Conservation (phyloP, 1,139 yeast species). For the Lodderomyces margitis region DNA sequence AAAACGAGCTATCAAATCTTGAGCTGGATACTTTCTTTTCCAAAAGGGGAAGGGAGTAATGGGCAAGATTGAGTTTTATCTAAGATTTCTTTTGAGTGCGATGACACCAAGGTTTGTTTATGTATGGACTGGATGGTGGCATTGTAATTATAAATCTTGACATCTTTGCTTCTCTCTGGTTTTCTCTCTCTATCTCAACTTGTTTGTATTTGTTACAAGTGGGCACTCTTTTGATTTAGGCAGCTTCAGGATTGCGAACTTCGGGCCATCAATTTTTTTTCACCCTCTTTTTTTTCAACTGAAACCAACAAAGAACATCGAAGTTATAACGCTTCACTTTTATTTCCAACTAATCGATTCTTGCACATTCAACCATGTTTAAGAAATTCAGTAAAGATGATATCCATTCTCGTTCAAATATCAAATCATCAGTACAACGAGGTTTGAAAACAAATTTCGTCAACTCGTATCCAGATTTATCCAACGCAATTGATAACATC, state of each 20-base stretch:
- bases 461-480: constrained; percentile 68
- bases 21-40: constrained; percentile 50
- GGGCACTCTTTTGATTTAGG: no score
- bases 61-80: constrained; percentile 51
- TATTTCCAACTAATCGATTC: no score
- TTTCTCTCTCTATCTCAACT: neutral
- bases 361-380: constrained; percentile 35
- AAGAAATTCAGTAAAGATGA: constrained; percentile 82
- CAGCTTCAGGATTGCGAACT: constrained; percentile 1
- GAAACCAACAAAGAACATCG: no score
- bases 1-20: constrained; percentile 34
- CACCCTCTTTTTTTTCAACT: neutral
- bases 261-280: neutral
- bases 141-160: constrained; percentile 72
- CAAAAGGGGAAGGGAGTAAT: constrained; percentile 34
- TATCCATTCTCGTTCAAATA: constrained; percentile 84
- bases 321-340: no score
- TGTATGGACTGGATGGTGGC: constrained; percentile 47
- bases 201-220: no score
- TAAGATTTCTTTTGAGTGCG: constrained; percentile 75
- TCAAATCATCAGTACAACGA: constrained; percentile 90
- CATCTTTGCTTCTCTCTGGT: constrained; percentile 26
- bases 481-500: constrained; percentile 72
- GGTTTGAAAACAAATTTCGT: constrained; percentile 73
- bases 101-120: constrained; percentile 49